Conservation (phyloP, 2,329 filamentous ascomycete species). For the Fonsecaea nubica region DNA sequence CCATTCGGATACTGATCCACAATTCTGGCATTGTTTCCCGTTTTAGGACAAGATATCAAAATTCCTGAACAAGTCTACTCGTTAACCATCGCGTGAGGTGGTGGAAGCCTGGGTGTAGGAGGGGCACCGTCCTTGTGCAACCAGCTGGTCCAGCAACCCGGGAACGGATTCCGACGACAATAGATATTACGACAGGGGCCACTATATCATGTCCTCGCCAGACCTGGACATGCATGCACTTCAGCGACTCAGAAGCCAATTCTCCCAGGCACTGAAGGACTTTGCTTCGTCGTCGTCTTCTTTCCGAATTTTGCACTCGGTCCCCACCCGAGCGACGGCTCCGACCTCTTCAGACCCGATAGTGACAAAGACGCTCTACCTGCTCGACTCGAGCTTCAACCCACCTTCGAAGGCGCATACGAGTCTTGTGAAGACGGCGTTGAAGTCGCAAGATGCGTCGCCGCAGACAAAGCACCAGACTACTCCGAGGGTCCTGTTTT, state of each 20-base stretch:
- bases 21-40: neutral
- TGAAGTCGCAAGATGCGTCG: slow-evolving; percentile 43
- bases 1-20: neutral
- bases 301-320: slow-evolving; percentile 29
- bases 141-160: too few relatives aligned
- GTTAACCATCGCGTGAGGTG: too few relatives aligned
- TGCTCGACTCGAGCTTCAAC: slow-evolving; percentile 72
- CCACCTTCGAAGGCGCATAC: slow-evolving; percentile 67
- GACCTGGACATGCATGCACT: slow-evolving; percentile 29
- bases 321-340: slow-evolving; percentile 19
- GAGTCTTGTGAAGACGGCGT: slow-evolving; percentile 60
- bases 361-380: slow-evolving; percentile 55
- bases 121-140: too few relatives aligned
- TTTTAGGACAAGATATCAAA: neutral
- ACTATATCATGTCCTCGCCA: slow-evolving; percentile 19
- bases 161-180: neutral
- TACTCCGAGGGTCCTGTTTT: slow-evolving; percentile 59
- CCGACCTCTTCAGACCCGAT: slow-evolving; percentile 20
- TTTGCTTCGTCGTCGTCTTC: slow-evolving; percentile 31
- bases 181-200: neutral
- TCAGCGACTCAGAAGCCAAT: slow-evolving; percentile 26
- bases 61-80: neutral
- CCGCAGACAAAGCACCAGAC: slow-evolving; percentile 37
- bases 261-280: slow-evolving; percentile 30
- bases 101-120: too few relatives aligned